Evolutionary conservation across 345 rosid genomes (phyloP), one percentile per base, ranked within the genome.

Genomic region (Acer negundo): DNA sequence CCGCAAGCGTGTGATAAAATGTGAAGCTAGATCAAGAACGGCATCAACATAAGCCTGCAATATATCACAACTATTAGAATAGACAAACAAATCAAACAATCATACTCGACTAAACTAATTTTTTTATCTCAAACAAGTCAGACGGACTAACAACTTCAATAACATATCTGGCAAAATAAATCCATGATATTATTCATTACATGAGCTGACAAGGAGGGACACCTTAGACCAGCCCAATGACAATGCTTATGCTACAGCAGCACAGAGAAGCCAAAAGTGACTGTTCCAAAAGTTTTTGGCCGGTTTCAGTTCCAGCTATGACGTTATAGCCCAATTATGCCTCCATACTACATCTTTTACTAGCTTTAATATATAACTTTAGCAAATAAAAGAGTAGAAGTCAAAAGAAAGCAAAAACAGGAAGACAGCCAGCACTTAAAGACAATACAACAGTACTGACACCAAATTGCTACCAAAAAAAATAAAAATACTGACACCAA

Each of bases 21-120:
- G 98, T 78, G 98, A 97, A 79, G 99, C 97, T 82, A 97, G 88
- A 89, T 97, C 99, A 80, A 97, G 93, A 89, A 94, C 89, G 53
- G 97, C 97, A 88, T 97, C 99, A 77, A 94, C 99, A 84, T 97
- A 97, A 56, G 98, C 98, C 99, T 97, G 96, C 79, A 82, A 44
- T 31, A 74, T 46, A 65, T 49, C 42, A 23, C 12, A 59, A 79
- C 44, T 66, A 73, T 74, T 62, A 83, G 79, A 81, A 69, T 46
- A 78, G 61, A 73, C 4, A 42, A 81, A 56, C 22, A 67, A 35
- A 24, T 62, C 35, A 28, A n/a, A 26, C 71, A 58, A 38, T 74
- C 69, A 66, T 47, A 69, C 15, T 65, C 61, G 44, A 55, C 16
- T 76, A n/a, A 58, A 63, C 46, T 74, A 17, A 47, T 24, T 31